Evolutionary conservation across 2,329 filamentous ascomycete species (phyloP), one percentile per base, ranked within the genome.

Genomic region (Clarireedia homoeocarpa): DNA sequence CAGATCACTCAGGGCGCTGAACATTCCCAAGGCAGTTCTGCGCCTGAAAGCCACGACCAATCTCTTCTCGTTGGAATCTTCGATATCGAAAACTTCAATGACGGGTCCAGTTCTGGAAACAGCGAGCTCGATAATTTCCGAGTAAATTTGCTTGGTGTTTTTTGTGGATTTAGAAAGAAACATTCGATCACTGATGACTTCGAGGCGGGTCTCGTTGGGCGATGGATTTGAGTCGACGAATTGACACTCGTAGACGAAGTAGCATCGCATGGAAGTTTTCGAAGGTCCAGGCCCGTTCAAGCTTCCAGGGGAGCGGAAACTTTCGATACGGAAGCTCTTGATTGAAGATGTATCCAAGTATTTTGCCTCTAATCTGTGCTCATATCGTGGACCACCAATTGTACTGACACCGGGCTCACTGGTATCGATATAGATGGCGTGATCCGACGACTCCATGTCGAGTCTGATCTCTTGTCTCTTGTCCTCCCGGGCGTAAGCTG

Each of bases 381-480:
- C 94, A 71, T 96, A 99, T 58, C 86, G 82, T n/a, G 94, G 91
- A 2, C 94, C 94, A 53, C 80, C 76, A 23, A 88, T 76, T 48
- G 85, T 80, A 58, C 85, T 88, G 65, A 89, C 77, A 63, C 94
- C 94, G 15, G 94, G 92, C 69, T 86, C 87, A 72, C 91, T 96
- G 55, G 94, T 99, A 71, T 99, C 94, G 64, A 99, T 97, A 75
- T 97, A 99, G 69, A 97, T 95, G 58, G 94, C 94, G 69, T 97
- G 94, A 71, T 97, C 94, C 58, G 80, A 76, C 23, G 90, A 90
- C 74, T 99, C 94, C 82, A 96, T 96, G 71, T 97, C 92, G 44
- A 99, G 77, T 61, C 91, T 84, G 66, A 99, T 96, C 74, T 97
- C 91, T 66, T 97, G 82, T 63, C 86, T 86, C 78, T 95, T 95